Percentiles rank a stretch among this genome's conserved stretches.
Evolutionary conservation across 2,329 filamentous ascomycete species (phyloP).

Genomic region (Chrysoporthe deuterocubensis): DNA sequence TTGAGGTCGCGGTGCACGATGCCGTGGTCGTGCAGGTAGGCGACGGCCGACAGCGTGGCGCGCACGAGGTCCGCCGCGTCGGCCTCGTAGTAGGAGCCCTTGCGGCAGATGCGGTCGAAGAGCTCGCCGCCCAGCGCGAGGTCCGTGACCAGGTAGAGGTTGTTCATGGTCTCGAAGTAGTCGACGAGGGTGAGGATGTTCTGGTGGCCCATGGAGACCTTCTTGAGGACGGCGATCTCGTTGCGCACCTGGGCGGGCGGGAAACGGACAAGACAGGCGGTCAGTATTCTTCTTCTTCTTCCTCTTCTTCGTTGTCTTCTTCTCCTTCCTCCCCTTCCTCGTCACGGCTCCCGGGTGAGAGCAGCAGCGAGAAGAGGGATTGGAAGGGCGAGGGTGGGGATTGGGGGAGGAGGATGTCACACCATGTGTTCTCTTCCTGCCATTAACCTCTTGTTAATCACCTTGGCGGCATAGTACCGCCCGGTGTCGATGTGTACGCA

Average conservation of each 20-base stretch:
- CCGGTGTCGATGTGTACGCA: conserved; percentile 98
- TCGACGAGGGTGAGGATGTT: conserved; percentile 98
- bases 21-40: conserved; percentile 96
- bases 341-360: not conserved
- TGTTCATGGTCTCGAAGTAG: conserved; percentile 99
- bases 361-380: not conserved
- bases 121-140: conserved; percentile 94
- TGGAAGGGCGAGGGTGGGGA: not conserved
- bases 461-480: conserved; percentile 97
- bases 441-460: conserved; percentile 99
- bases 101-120: conserved; percentile 97
- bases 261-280: not conserved
- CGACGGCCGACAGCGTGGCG: conserved; percentile 93
- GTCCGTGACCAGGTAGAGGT: conserved; percentile 96
- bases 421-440: conserved; percentile 98
- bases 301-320: not conserved
- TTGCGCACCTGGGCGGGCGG: conserved; percentile 75
- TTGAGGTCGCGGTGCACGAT: conserved; percentile 98
- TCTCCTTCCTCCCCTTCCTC: not conserved
- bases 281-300: not conserved
- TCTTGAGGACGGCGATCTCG: conserved; percentile 95
- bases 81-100: conserved; percentile 97
- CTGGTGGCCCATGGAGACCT: conserved; percentile 98
- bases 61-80: conserved; percentile 95
- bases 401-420: conserved; percentile 29